These are phyloP conservation scores for Saccharomyces hybrid DNA, from an alignment of 1,139 yeast species.

Conservation along the genomic window DNA sequence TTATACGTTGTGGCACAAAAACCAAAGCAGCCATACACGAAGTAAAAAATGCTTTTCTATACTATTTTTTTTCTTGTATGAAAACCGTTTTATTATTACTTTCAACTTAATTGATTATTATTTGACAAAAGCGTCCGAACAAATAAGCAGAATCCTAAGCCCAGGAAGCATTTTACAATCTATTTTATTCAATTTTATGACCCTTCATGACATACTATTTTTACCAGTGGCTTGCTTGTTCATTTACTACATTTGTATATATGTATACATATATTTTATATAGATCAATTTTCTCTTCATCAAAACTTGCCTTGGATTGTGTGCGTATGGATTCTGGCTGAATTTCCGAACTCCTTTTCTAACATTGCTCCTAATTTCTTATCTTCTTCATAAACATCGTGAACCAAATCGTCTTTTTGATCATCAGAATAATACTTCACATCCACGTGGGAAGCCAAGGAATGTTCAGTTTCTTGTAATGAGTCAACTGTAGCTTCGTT, in stretches of 20 bases:
- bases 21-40: constrained; percentile 11
- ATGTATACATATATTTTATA: neutral
- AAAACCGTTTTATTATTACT: neutral
- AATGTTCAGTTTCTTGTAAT: constrained; percentile 27
- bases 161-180: too few relatives aligned
- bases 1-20: constrained; percentile 26
- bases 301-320: constrained; percentile 8
- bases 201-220: neutral
- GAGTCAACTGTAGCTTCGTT: constrained; percentile 36
- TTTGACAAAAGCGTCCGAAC: neutral
- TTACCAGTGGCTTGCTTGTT: neutral
- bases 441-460: constrained; percentile 30
- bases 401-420: constrained; percentile 33
- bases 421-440: constrained; percentile 39
- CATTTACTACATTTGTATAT: constrained; percentile 1
- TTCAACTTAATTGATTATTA: neutral
- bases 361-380: constrained; percentile 24
- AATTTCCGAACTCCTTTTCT: constrained; percentile 27
- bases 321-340: constrained; percentile 5
- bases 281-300: neutral
- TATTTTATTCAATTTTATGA: neutral
- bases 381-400: constrained; percentile 36
- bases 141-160: neutral
- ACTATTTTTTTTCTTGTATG: neutral
- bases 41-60: neutral